Percentiles rank a stretch among this genome's conserved stretches.
phyloP scores from a whole-genome alignment of 2,329 filamentous ascomycete genomes.

The Knufia petricola region DNA sequence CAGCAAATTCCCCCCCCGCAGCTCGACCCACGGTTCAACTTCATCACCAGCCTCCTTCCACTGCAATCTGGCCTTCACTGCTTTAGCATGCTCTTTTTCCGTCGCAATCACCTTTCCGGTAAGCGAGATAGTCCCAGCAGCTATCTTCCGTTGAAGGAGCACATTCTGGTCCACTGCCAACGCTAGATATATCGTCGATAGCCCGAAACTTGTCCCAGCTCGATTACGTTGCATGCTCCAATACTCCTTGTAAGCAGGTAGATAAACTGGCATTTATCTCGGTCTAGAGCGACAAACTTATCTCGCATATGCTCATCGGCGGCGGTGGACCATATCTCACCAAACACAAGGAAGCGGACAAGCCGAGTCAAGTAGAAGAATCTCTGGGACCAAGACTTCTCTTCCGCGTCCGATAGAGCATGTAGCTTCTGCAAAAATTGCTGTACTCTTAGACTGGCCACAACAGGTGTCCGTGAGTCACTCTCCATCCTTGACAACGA shows the following conservation, averaged over 20 bases:
- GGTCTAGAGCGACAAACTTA: slow-evolving; percentile 35
- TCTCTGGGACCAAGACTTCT: slow-evolving; percentile 11
- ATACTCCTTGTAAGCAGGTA: slow-evolving; percentile 29
- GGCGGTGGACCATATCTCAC: slow-evolving; percentile 7
- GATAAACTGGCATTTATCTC: slow-evolving; percentile 32
- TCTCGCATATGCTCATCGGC: slow-evolving; percentile 26
- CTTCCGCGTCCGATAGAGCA: slow-evolving; percentile 9
- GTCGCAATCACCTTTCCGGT: slow-evolving; percentile 31
- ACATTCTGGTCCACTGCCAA: slow-evolving; percentile 26
- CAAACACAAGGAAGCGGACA: slow-evolving; percentile 11
- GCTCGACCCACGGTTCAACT: slow-evolving; percentile 29
- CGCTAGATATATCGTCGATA: slow-evolving; percentile 36
- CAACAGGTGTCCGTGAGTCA: slow-evolving; percentile 9
- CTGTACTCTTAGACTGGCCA: slow-evolving; percentile 8
- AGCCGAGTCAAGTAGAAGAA: slow-evolving; percentile 12
- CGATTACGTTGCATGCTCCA: slow-evolving; percentile 30
- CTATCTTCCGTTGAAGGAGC: slow-evolving; percentile 19
- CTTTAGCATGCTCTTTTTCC: slow-evolving; percentile 31
- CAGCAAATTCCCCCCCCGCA: slow-evolving; percentile 33
- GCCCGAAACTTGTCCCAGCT: slow-evolving; percentile 36
- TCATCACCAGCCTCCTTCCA: slow-evolving; percentile 29
- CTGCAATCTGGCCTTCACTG: slow-evolving; percentile 25
- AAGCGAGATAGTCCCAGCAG: slow-evolving; percentile 14
- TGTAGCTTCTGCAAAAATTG: slow-evolving; percentile 9
- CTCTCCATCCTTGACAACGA: slow-evolving; percentile 6